Evolutionary conservation across 1,139 yeast genomes (phyloP).

Genomic region (Debaryomyces singareniensis): DNA sequence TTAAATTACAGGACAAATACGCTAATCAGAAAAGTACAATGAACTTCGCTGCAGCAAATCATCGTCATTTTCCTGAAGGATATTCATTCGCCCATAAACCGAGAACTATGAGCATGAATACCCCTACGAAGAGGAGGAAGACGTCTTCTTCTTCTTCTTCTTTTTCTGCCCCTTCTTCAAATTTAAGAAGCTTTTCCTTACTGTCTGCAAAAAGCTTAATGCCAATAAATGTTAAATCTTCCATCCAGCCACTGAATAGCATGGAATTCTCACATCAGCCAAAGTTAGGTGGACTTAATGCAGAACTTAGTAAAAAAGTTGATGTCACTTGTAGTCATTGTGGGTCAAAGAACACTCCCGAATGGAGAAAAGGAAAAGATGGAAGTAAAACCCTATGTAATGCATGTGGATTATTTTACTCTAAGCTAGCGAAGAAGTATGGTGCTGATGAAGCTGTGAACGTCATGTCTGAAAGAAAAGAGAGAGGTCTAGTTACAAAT

Average conservation of each 20-base stretch:
- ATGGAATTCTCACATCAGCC: slow-evolving; percentile 2
- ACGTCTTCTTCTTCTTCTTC: slow-evolving; percentile 1
- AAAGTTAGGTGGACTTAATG: slow-evolving; percentile 12
- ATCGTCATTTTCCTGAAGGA: no score
- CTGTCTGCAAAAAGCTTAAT: slow-evolving; percentile 10
- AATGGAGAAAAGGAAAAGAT: slow-evolving; percentile 42
- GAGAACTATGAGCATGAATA: not conserved
- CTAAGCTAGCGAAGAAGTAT: slow-evolving; percentile 24
- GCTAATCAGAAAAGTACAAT: not conserved
- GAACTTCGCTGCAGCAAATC: no score
- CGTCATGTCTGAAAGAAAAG: slow-evolving; percentile 21
- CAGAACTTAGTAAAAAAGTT: slow-evolving; percentile 12
- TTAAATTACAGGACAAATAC: not conserved
- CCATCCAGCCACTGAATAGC: not conserved
- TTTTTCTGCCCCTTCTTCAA: not conserved
- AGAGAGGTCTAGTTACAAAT: slow-evolving; percentile 14
- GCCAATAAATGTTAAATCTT: slow-evolving; percentile 8
- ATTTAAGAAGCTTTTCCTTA: not conserved
- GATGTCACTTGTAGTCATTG: slow-evolving; percentile 22
- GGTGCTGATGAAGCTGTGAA: slow-evolving; percentile 20
- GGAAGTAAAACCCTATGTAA: slow-evolving; percentile 40
- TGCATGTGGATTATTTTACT: slow-evolving; percentile 40
- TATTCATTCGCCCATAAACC: not conserved
- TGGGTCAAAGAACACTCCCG: slow-evolving; percentile 31
- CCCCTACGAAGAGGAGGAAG: slow-evolving; percentile 1